Evolutionary conservation across 352 stramenopile species (phyloP).

Genomic region (Globisporangium sylvaticum): DNA sequence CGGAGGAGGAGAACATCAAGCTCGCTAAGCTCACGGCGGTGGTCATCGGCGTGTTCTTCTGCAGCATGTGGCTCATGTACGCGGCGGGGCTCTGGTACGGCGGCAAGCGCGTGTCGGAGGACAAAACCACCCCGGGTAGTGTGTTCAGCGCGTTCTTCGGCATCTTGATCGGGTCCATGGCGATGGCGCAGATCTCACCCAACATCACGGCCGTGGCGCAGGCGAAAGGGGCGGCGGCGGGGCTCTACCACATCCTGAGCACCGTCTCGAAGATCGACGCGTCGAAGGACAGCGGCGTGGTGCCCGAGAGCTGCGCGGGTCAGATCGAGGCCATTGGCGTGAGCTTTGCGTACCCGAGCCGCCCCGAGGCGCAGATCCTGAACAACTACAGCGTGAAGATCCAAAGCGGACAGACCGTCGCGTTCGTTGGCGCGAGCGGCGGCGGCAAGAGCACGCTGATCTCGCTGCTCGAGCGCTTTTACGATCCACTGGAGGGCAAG

Average conservation of each 20-base stretch:
- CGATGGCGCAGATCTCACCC: conserved; percentile 40
- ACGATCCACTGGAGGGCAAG: conserved; percentile 66
- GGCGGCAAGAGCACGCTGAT: conserved; percentile 42
- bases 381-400: conserved; percentile 29
- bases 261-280: conserved; percentile 46
- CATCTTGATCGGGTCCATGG: conserved; percentile 37
- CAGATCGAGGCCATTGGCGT: conserved; percentile 43
- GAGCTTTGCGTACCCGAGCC: conserved; percentile 64
- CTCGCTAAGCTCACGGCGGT: conserved; percentile 21
- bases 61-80: conserved; percentile 46
- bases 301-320: conserved; percentile 26
- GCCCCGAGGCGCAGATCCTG: conserved; percentile 35
- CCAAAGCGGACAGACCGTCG: conserved; percentile 23
- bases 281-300: conserved; percentile 20
- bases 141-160: conserved; percentile 48
- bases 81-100: conserved; percentile 49
- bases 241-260: conserved; percentile 49
- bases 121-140: conserved; percentile 22
- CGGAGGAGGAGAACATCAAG: conserved; percentile 30
- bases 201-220: conserved; percentile 37
- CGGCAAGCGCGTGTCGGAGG: conserved; percentile 32
- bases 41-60: conserved; percentile 32
- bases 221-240: conserved; percentile 31
- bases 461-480: conserved; percentile 83
- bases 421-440: conserved; percentile 30